phyloP scores from a whole-genome alignment of 1,139 yeast species.

The Diutina sp. region DNA sequence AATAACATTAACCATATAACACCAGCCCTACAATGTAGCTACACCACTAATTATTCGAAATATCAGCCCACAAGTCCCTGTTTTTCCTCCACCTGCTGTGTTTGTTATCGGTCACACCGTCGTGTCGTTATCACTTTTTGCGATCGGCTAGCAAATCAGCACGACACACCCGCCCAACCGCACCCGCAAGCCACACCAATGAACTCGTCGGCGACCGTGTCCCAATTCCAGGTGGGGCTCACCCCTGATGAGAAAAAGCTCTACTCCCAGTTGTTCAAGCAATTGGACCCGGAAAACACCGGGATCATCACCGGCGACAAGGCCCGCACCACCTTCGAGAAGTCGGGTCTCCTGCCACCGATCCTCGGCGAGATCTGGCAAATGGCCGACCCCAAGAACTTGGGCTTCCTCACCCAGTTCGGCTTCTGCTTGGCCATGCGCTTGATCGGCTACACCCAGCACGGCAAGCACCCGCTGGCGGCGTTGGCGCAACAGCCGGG shows the following conservation, averaged over 20 bases:
- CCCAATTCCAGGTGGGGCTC: conserved; percentile 15
- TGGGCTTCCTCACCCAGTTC: conserved; percentile 72
- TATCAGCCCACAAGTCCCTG: neutral
- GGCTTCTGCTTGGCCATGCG: conserved; percentile 85
- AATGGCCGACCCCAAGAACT: conserved; percentile 70
- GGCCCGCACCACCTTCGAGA: conserved; percentile 77
- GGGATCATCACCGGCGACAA: conserved; percentile 86
- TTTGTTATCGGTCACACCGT: neutral
- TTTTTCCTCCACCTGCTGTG: neutral
- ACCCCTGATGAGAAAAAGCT: conserved; percentile 69
- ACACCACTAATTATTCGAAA: no score
- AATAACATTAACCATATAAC: no score
- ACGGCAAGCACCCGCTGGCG: conserved; percentile 44
- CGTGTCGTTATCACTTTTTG: neutral
- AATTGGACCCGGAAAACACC: conserved; percentile 65
- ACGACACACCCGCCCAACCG: neutral
- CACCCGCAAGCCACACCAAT: neutral
- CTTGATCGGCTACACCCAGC: conserved; percentile 79
- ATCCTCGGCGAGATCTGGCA: conserved; percentile 90
- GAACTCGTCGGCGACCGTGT: conserved; percentile 2
- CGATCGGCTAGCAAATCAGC: neutral
- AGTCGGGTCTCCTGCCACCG: conserved; percentile 71
- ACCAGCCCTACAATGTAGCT: no score
- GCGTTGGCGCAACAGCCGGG: conserved; percentile 41
- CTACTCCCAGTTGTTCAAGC: conserved; percentile 62